A percentile compares a stretch with the other conserved stretches of the same genome.
Conservation (phyloP, 169 alveolate genomes). For the Eimeria praecox region DNA sequence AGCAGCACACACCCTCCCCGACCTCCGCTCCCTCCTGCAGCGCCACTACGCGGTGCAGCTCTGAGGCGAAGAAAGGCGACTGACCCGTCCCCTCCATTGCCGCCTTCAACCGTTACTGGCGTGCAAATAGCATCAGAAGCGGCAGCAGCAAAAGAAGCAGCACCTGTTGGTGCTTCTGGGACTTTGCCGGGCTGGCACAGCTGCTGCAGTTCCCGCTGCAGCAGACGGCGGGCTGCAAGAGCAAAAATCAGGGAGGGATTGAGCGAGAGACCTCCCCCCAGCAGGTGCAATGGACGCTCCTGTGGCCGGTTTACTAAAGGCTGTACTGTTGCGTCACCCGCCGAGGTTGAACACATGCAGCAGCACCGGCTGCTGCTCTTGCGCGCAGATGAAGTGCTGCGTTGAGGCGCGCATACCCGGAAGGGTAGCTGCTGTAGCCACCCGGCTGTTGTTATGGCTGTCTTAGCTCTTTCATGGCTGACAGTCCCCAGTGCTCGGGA, state of each 20-base stretch:
- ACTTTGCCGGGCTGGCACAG: neutral
- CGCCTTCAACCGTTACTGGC: slow-evolving; percentile 66
- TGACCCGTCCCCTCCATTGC: slow-evolving; percentile 74
- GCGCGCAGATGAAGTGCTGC: neutral
- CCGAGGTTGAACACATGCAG: neutral
- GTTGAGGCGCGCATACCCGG: neutral
- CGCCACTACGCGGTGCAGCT: slow-evolving; percentile 75
- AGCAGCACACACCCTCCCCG: slow-evolving; percentile 70
- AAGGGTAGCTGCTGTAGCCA: slow-evolving; percentile 22
- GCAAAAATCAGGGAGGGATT: slow-evolving; percentile 44
- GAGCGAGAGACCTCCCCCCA: slow-evolving; percentile 60
- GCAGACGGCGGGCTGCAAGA: slow-evolving; percentile 57
- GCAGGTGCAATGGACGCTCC: slow-evolving; percentile 10
- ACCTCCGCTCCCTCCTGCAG: slow-evolving; percentile 73
- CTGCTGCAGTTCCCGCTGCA: slow-evolving; percentile 31
- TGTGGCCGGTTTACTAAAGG: neutral
- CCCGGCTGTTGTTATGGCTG: neutral
- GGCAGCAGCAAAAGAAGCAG: neutral
- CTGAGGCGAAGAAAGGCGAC: slow-evolving; percentile 66
- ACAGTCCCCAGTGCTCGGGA: neutral
- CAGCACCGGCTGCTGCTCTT: slow-evolving; percentile 44
- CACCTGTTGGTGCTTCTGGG: neutral
- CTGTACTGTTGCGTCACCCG: neutral
- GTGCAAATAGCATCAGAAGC: neutral
- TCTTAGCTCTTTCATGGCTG: neutral